Evolutionary conservation across 345 rosid species (phyloP).

Genomic region (Microthlaspi erraticum): DNA sequence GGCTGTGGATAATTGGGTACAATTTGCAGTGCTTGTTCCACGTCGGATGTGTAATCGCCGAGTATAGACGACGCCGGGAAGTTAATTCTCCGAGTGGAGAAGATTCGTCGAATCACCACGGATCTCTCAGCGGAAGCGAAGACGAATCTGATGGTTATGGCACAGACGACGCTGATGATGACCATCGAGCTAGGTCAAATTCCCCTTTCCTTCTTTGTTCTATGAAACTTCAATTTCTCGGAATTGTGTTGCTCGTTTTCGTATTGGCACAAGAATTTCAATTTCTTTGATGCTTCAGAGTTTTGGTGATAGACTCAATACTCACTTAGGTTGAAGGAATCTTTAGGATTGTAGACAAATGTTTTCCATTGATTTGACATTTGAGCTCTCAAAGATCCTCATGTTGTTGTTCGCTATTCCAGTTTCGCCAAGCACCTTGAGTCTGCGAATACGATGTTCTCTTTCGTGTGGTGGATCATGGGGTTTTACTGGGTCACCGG

Average conservation of each 20-base stretch:
- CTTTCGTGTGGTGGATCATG: conserved; percentile 86
- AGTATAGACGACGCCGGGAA: conserved; percentile 56
- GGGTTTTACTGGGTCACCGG: conserved; percentile 87
- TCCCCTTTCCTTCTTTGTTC: background rate
- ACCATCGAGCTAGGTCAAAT: conserved; percentile 56
- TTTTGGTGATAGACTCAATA: conserved; percentile 1
- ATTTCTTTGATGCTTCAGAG: background rate
- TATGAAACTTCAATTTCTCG: conserved; percentile 33
- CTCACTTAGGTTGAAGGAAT: conserved; percentile 1
- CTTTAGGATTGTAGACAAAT: conserved; percentile 18
- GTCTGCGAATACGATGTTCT: conserved; percentile 81
- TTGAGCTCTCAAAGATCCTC: background rate
- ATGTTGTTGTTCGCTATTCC: conserved; percentile 18
- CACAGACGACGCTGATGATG: conserved; percentile 45
- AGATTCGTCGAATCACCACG: conserved; percentile 27
- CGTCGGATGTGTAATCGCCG: conserved; percentile 60
- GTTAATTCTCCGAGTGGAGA: conserved; percentile 42
- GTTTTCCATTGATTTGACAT: background rate
- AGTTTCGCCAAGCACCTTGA: conserved; percentile 51
- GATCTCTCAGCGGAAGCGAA: conserved; percentile 43
- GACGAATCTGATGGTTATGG: conserved; percentile 49
- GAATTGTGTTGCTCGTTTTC: conserved; percentile 29
- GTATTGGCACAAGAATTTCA: background rate
- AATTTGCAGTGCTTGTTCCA: conserved; percentile 71
- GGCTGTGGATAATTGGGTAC: conserved; percentile 78